These are phyloP conservation scores for Tolypocladium endophyticum DNA, from an alignment of 2,329 filamentous ascomycete species.

Conservation along the genomic window DNA sequence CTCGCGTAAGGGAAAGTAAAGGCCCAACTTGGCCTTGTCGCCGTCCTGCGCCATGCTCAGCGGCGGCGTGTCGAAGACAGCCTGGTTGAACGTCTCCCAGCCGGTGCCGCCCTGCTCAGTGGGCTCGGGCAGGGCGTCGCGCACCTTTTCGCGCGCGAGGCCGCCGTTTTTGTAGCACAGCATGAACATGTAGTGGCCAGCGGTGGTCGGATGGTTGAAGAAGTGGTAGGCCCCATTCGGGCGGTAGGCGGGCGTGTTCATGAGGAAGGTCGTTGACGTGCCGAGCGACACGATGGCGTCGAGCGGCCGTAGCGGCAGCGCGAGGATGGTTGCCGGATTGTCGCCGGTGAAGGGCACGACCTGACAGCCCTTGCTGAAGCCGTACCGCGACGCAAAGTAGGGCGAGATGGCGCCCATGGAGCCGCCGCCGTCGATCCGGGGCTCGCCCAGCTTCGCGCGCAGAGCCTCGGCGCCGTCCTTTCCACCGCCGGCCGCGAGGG, in stretches of 20 bases:
- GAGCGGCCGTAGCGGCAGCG: slow-evolving; percentile 72
- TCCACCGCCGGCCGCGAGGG: slow-evolving; percentile 54
- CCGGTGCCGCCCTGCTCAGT: slow-evolving; percentile 32
- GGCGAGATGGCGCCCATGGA: slow-evolving; percentile 63
- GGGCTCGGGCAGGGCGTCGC: slow-evolving; percentile 61
- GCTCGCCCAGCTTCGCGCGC: slow-evolving; percentile 67
- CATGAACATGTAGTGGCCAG: slow-evolving; percentile 98
- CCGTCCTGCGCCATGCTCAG: slow-evolving; percentile 45
- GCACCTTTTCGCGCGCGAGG: slow-evolving; percentile 79
- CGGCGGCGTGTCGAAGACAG: slow-evolving; percentile 56
- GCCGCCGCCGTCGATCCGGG: slow-evolving; percentile 69
- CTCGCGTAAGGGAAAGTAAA: slow-evolving; percentile 94
- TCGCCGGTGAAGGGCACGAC: slow-evolving; percentile 88
- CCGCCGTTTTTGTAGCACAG: slow-evolving; percentile 99
- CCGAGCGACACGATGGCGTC: slow-evolving; percentile 93
- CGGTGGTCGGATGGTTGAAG: slow-evolving; percentile 91
- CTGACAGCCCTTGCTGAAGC: slow-evolving; percentile 64
- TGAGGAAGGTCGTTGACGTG: slow-evolving; percentile 93
- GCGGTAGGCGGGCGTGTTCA: slow-evolving; percentile 87
- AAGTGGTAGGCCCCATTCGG: slow-evolving; percentile 91
- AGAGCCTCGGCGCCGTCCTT: slow-evolving; percentile 52
- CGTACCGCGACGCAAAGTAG: slow-evolving; percentile 73
- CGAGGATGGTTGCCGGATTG: slow-evolving; percentile 90
- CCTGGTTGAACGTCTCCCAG: slow-evolving; percentile 75
- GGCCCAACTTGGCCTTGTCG: slow-evolving; percentile 63